Evolutionary conservation across 192 early-diverging fungal genomes (phyloP).

Genomic region (Gigaspora rosea): DNA sequence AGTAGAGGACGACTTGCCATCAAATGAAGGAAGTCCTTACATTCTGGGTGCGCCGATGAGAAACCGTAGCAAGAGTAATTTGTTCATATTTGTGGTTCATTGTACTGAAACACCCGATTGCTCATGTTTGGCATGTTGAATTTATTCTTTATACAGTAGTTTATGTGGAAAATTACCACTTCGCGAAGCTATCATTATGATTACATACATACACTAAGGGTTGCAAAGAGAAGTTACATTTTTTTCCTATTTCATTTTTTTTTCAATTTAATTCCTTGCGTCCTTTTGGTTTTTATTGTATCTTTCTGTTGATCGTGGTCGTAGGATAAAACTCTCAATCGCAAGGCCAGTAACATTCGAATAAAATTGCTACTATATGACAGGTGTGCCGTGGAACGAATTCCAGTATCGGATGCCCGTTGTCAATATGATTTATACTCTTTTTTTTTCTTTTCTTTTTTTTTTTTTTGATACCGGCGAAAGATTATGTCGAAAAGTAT

Average conservation of each 20-base stretch:
- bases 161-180: constrained; percentile 26
- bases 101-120: constrained; percentile 21
- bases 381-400: constrained; percentile 28
- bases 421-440: constrained; percentile 1
- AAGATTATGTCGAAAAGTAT: neutral
- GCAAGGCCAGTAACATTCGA: constrained; percentile 26
- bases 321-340: constrained; percentile 26
- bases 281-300: constrained; percentile 24
- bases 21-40: constrained; percentile 21
- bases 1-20: constrained; percentile 27
- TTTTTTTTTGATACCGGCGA: neutral
- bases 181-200: constrained; percentile 27
- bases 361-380: constrained; percentile 25
- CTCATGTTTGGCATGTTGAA: constrained; percentile 31
- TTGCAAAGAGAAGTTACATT: constrained; percentile 32
- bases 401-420: constrained; percentile 8
- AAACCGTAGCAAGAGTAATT: constrained; percentile 26
- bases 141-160: constrained; percentile 29
- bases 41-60: constrained; percentile 25
- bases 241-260: constrained; percentile 26
- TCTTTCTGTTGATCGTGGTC: constrained; percentile 24
- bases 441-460: neutral
- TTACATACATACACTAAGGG: constrained; percentile 25
- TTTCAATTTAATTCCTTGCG: constrained; percentile 12
- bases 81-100: constrained; percentile 32